Evolutionary conservation across 2,329 filamentous ascomycete genomes (phyloP), one percentile per base, ranked within the genome.

Genomic region (Trichoderma oligosporum): DNA sequence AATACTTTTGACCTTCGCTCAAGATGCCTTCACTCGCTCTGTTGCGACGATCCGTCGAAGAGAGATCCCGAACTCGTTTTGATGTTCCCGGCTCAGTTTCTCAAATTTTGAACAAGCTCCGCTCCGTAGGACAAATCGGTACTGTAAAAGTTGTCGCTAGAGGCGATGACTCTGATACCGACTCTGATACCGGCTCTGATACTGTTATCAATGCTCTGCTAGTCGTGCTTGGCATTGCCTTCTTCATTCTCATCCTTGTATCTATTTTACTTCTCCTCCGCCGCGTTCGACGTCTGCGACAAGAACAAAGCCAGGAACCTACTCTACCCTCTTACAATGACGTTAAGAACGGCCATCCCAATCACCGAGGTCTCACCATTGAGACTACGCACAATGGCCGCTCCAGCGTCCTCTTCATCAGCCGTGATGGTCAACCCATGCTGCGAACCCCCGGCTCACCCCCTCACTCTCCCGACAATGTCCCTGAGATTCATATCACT

Each of bases 401-500:
- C 63, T 83, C 85, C 56, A 89, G 89, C 61, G 80, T 94, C 63
- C 82, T 91, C 60, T 83, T 94, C 66, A 88, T 91, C 71, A 84
- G 88, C 66, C 86, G 90, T 72, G 91, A 94, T 74, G 84, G 87
- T 61, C 75, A 80, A 69, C 84, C 84, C 63, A 85, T 95, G 74
- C 84, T 93, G 64, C 81, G 85, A 62, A 89, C 89, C 73, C 88
- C 89, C 29, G 79, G 82, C 60, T 87, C 85, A 61, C 87, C 90
- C 14, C 89, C 92, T 20, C 78, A 87, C 66, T 89, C 87, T 44
- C 87, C 88, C n/a, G 89, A 84, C 73, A 87, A 88, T 64, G 82
- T 97, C 25, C 94, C 94, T 18, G 89, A 97, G 76, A 99, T 99
- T 68, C 91, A 92, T 74, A 96, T 99, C 73, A 97, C 94, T 33